These are phyloP conservation scores for Acephala macrosclerotiorum DNA, from an alignment of 2,329 filamentous ascomycete species.

Conservation along the genomic window DNA sequence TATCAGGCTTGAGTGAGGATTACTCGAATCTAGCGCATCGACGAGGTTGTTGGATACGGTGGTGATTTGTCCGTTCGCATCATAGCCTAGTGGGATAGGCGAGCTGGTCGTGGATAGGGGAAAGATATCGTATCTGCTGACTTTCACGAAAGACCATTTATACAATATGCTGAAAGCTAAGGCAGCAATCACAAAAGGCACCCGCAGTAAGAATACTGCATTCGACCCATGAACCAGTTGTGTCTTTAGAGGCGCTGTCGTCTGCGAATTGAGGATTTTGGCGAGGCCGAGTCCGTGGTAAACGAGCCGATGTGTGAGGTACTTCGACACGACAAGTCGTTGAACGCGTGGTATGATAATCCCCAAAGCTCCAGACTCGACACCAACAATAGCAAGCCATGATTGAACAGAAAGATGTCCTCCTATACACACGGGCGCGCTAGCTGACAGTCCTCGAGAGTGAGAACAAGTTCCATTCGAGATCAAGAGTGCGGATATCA, in stretches of 20 bases:
- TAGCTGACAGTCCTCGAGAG: slow-evolving; percentile 2
- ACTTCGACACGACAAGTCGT: slow-evolving; percentile 19
- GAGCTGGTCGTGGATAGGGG: not conserved
- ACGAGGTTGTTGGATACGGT: slow-evolving; percentile 15
- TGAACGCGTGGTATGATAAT: slow-evolving; percentile 17
- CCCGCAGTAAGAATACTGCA: slow-evolving; percentile 12
- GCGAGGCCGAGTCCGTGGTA: slow-evolving; percentile 14
- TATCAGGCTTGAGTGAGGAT: slow-evolving; percentile 11
- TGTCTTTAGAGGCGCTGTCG: slow-evolving; percentile 11
- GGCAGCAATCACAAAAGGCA: not conserved
- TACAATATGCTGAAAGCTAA: slow-evolving; percentile 15
- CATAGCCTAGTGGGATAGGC: slow-evolving; percentile 14
- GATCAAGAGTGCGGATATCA: slow-evolving; percentile 14
- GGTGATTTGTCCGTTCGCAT: not conserved
- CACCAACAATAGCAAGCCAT: slow-evolving; percentile 25
- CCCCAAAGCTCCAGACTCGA: slow-evolving; percentile 16
- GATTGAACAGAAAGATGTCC: slow-evolving; percentile 21
- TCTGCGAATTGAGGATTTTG: slow-evolving; percentile 21
- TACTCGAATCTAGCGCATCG: slow-evolving; percentile 10
- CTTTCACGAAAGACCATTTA: slow-evolving; percentile 23
- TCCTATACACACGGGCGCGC: slow-evolving; percentile 17
- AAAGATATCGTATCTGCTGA: slow-evolving; percentile 7
- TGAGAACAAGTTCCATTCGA: slow-evolving; percentile 16
- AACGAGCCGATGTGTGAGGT: slow-evolving; percentile 16
- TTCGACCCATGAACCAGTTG: slow-evolving; percentile 11